Conservation (phyloP, 2,329 filamentous ascomycete genomes). For the Botrytis tulipae region DNA sequence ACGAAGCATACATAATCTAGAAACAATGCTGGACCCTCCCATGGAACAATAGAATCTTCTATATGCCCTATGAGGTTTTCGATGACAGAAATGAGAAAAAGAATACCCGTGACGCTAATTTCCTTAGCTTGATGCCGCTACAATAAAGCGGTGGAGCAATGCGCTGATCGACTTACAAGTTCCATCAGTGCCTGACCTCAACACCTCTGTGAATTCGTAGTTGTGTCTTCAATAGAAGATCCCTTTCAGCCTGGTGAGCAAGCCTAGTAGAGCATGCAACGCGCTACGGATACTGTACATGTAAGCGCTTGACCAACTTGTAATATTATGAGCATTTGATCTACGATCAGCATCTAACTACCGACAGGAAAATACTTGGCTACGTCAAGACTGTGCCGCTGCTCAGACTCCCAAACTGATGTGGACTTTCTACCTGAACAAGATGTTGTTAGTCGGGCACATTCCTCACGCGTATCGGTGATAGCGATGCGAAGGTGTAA, state of each 20-base stretch:
- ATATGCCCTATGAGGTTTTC: not conserved
- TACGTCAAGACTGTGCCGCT: slow-evolving; percentile 7
- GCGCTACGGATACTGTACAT: not conserved
- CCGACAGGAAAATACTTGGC: slow-evolving; percentile 8
- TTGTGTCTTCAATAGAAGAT: not conserved
- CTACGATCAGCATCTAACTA: slow-evolving; percentile 4
- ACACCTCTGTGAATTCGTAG: not conserved
- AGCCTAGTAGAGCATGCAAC: not conserved
- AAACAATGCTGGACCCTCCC: not conserved
- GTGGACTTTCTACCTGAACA: not conserved
- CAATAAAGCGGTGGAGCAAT: not conserved
- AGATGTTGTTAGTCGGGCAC: not conserved
- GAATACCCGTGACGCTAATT: not conserved
- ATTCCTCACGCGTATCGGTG: not conserved
- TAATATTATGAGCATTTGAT: slow-evolving; percentile 2
- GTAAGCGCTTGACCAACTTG: slow-evolving; percentile 1
- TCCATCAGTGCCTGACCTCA: slow-evolving; percentile 6
- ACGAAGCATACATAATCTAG: not conserved
- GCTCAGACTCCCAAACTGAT: not conserved
- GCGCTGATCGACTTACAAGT: not conserved
- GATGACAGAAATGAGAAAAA: slow-evolving; percentile 3
- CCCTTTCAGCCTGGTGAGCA: no score
- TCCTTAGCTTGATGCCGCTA: not conserved
- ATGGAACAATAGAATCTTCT: slow-evolving; percentile 7
- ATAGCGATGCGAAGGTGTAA: not conserved